Base-by-base conservation (phyloP, 306 rosid species). In the Elaeagnus macrophylla region DNA sequence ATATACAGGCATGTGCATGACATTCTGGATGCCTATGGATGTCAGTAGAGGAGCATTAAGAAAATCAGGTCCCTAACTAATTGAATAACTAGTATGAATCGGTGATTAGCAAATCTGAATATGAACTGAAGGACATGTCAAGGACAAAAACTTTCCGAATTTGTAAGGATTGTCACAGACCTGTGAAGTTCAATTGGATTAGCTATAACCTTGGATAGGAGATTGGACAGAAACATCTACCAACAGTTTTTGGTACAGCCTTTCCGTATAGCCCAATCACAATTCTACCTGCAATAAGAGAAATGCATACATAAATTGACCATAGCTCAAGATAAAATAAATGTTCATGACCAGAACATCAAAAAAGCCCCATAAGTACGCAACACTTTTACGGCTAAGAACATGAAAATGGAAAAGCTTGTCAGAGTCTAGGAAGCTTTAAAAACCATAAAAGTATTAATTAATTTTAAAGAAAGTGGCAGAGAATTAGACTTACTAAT, bases 181-280 rank as follows among this genome's bases (percentile, higher is more conserved):
- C 10, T 48, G 18, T 41, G 50, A 37, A 64, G 46, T 46, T 18
- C 46, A 25, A 9, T 20, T 43, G 37, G 43, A n/a, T 13, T 37
- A 5, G 47, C 38, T 44, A 55, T 37, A 42, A 61, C 55, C 17
- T 51, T 8, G 6, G 11, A 54, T 51, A 67, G 32, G 35, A 61
- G 51, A 49, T 53, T 13, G 48, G n/a, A 50, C 4, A 61, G 46
- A 66, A 67, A 14, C 49, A 56, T 86, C 57, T 87, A 87, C 95
- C 82, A 43, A 78, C 89, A 57, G 95, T 87, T 77, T 86, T 87
- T 12, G 95, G 94, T 43, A 83, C 89, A 61, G 70, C 94, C 59
- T 81, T 69, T 45, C 95, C 95, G 57, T 86, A 86, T 66, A 86
- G 63, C 60, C 95, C 95, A 62, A 83, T 74, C 74, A 87, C 82